Base-by-base conservation (phyloP, 208 protist species). In the Acanthamoeba lenticulata region DNA sequence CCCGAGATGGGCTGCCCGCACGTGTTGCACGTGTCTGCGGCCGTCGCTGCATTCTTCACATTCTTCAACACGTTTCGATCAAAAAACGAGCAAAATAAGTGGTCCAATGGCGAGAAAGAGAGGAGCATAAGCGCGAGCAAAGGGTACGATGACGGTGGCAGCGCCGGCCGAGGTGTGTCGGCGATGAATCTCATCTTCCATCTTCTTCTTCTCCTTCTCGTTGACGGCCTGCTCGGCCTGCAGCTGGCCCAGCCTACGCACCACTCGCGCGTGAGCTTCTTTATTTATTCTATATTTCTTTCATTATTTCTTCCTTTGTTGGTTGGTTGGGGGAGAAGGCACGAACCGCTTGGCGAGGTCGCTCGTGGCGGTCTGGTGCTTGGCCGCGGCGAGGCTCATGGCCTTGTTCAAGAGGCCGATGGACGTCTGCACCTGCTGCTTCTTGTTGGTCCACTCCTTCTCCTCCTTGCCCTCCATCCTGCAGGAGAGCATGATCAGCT, bases 1-100 rank as follows among this genome's bases (percentile, higher is more conserved):
- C 34, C 6, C 2, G 83, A 90, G 29, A 90, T 90, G 17, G 52
- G 52, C 83, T 90, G 83, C 13, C 83, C 83, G 24, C 83, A 90
- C 17, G 83, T 90, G n/a, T 60, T 60, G 47, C 83, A 90, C 40
- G 65, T 74, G 13, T 34, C 65, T 24, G 52, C 52, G 13, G 21
- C 52, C 52, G 52, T 3, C 52, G 52, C 29, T 69, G 27, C 27
- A 27, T 69, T 69, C 60, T 5, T 5, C 45, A 5, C 5, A 19
- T 52, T 52, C 15, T 5, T 52, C 45, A 15, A 52, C 45, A 52
- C 45, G 15, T 52, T 52, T 55, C 47, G 11, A 4, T 1, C 3
- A 55, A 55, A 19, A 9, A 9, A 9, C 11, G 47, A 55, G 3
- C 47, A 55, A 55, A 5, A 19, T 55, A 9, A 55, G 47, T 19